These are phyloP conservation scores for Chlorophyllum brunneum DNA, from an alignment of 768 basidiomycete genomes.

Conservation along the genomic window DNA sequence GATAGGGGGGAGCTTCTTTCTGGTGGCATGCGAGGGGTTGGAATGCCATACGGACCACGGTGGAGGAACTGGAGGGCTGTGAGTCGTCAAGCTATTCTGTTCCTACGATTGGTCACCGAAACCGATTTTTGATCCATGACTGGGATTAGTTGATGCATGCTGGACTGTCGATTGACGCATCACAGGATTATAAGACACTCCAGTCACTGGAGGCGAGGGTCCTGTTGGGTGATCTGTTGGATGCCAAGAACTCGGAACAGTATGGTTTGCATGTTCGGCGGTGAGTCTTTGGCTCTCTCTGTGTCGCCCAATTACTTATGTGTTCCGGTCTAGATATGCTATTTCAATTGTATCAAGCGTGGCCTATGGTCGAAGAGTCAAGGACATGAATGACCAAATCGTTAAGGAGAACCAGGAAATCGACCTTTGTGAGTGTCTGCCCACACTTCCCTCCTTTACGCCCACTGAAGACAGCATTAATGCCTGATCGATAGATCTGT, in stretches of 20 bases:
- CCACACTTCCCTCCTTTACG: background rate
- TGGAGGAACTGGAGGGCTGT: conserved; percentile 33
- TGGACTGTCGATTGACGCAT: conserved; percentile 22
- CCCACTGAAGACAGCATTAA: background rate
- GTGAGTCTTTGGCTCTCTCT: conserved; percentile 12
- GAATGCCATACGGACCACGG: conserved; percentile 27
- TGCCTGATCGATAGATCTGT: background rate
- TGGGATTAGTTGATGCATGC: conserved; percentile 22
- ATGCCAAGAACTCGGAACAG: conserved; percentile 12
- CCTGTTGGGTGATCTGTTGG: conserved; percentile 19
- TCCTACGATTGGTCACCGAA: conserved; percentile 7
- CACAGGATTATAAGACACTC: conserved; percentile 20
- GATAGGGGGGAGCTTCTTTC: conserved; percentile 27
- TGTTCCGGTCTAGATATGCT: conserved; percentile 18
- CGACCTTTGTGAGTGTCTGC: conserved; percentile 20
- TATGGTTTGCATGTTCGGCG: conserved; percentile 18
- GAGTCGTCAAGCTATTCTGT: background rate
- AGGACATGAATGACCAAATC: conserved; percentile 19
- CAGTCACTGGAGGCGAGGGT: conserved; percentile 22
- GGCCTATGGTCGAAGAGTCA: conserved; percentile 22
- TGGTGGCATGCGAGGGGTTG: conserved; percentile 28
- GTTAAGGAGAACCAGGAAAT: conserved; percentile 20
- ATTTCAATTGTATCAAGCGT: conserved; percentile 22
- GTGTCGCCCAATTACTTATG: background rate
- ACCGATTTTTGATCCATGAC: conserved; percentile 1